These are phyloP conservation scores for Ophiostoma quercus DNA, from an alignment of 2,329 filamentous ascomycete genomes.

Conservation along the genomic window DNA sequence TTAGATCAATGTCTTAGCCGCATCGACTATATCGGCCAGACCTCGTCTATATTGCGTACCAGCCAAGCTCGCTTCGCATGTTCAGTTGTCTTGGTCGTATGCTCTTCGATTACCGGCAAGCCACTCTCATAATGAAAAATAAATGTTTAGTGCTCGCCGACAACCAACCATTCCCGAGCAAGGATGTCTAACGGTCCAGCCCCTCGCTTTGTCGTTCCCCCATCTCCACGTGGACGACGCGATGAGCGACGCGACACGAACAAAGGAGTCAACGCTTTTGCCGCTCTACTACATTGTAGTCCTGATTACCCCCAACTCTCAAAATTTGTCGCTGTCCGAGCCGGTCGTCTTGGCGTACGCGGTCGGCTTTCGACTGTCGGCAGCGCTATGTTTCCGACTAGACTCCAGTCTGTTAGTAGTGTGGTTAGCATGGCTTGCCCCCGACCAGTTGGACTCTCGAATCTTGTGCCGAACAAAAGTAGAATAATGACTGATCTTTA, in stretches of 20 bases:
- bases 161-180: too few species aligned
- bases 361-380: neutral
- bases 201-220: too few species aligned
- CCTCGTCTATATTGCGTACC: neutral
- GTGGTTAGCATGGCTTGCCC: neutral
- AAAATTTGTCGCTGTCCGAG: neutral
- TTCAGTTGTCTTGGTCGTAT: neutral
- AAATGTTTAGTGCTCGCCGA: too few species aligned
- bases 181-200: too few species aligned
- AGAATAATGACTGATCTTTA: neutral
- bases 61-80: neutral
- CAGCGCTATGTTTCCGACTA: neutral
- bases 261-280: neutral
- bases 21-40: neutral
- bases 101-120: neutral
- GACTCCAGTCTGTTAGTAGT: neutral
- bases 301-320: too few species aligned
- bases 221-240: too few species aligned
- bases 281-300: neutral
- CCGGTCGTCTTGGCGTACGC: neutral
- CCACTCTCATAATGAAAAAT: too few species aligned
- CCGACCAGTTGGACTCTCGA: neutral
- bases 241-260: neutral
- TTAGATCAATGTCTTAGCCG: neutral
- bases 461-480: neutral